Evolutionary conservation across 768 basidiomycete genomes (phyloP), one percentile per base, ranked within the genome.

Genomic region (Rhizopogon vinicolor): DNA sequence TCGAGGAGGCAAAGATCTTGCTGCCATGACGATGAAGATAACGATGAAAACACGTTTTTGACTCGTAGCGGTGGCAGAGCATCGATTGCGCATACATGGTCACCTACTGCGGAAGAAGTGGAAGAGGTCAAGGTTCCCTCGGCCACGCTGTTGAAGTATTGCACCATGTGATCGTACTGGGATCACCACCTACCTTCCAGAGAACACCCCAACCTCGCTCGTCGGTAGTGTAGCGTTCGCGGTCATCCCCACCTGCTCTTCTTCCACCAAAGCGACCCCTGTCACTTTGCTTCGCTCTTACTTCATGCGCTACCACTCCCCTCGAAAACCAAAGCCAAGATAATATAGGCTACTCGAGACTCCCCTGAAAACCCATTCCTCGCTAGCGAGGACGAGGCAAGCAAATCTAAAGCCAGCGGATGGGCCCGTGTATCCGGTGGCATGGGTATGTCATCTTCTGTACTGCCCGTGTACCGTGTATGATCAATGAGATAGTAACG

Each of bases 391-490:
- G 44, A 58, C 16, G 60, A 66, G 39, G 62, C 66, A 7, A 65
- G 54, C 43, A 44, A 53, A 29, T 49, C 37, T 28, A 51, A 40
- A 39, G 59, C 68, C 2, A 51, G 28, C 4, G 68, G 61, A 43
- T 70, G 70, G 68, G 68, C 25, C 25, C 25, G 82, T 78, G 72
- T 88, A 89, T 41, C 78, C 78, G 45, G 77, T 73, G 12, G 70
- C 67, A 57, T 85, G 81, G 58, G 74, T 68, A 67, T 79, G 85
- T 97, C 96, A 98, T 98, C 78, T 98, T 98, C 77, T 99, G 97
- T 56, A 98, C 97, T 25, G 97, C 97, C 58, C 97, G 87, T 31
- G 97, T 99, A 33, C 97, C 97, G 72, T 99, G 97, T 97, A 99
- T 99, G 74, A 98, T 99, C 59, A 99, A 79, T 31, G 94, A 97